Base-by-base conservation (phyloP, 257 asterid genomes). In the Fraxinus quadrangulata region DNA sequence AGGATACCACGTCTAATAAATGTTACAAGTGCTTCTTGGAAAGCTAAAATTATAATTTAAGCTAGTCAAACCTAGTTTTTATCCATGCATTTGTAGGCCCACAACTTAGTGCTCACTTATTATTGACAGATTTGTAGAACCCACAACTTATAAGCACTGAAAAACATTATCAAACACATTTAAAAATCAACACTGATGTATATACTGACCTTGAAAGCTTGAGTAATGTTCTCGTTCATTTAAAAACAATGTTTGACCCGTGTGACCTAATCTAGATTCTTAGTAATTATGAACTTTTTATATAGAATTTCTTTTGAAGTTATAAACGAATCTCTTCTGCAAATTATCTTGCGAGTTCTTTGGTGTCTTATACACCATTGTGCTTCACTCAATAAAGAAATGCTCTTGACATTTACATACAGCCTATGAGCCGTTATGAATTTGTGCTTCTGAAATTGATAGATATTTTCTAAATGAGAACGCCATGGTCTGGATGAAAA, bases 211-310 rank as follows among this genome's bases (percentile, higher is more conserved):
- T n/a, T 66, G 13, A 23, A 23, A 24, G 81, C 26, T 28, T 71
- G 76, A 26, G 19, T 63, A n/a, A 24, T 24, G 69, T 63, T 24
- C 68, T 61, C 1, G 5, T 61, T 33, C 68, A 17, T 56, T 11
- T 33, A 70, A 68, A 49, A n/a, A 17, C 51, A 49, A 36, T 36
- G 34, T 17, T 74, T 67, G 78, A 74, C 42, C 42, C 54, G 31
- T 72, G 17, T 24, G 36, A 28, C 14, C 26, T 14, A 65, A 23
- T 76, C 56, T 24, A 66, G 78, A 16, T 33, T 69, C 70, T 33
- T 65, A 69, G 23, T 12, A 26, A 42, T 33, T 66, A 47, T 33
- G 37, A 66, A 66, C 42, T n/a, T 76, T 13, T 17, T 24, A 24
- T 67, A 1, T 30, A 13, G 47, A 75, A 75, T 59, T 47, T 73